Percentiles rank a stretch among this genome's conserved stretches.
phyloP scores from a whole-genome alignment of 331 rosid genomes.

The Acacia concinna region DNA sequence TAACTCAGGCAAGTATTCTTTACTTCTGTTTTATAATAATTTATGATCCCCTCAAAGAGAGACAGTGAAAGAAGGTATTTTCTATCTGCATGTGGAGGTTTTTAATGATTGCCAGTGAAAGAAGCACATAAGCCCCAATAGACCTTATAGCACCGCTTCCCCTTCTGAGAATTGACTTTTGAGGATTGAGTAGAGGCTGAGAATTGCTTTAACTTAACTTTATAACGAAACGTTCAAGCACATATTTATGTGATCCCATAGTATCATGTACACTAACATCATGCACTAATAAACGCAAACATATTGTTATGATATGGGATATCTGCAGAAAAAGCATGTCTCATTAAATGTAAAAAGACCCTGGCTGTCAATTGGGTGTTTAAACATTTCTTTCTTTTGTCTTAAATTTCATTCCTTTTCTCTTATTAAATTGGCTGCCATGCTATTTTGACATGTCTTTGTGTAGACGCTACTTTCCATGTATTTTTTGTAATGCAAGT shows the following conservation, averaged over 20 bases:
- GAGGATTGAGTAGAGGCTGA: background rate
- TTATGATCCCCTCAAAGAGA: background rate
- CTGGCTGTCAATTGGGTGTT: background rate
- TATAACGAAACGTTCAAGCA: background rate
- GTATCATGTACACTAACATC: conserved; percentile 4
- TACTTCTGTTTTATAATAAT: conserved; percentile 27
- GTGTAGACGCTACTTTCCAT: background rate
- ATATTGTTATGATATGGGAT: background rate
- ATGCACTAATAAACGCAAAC: conserved; percentile 6
- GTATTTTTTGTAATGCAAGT: conserved; percentile 4
- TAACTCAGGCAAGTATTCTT: conserved; percentile 80
- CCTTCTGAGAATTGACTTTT: background rate
- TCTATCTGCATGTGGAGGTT: background rate
- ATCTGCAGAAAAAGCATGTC: background rate
- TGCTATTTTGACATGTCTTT: background rate
- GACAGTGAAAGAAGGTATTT: background rate
- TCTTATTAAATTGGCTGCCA: background rate
- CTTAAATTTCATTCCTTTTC: background rate
- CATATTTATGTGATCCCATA: conserved; percentile 16
- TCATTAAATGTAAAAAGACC: background rate
- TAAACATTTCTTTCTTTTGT: background rate
- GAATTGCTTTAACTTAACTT: conserved; percentile 1
- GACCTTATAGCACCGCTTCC: background rate
- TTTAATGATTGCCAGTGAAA: conserved; percentile 16
- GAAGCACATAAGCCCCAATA: background rate